Evolutionary conservation across 164 flowering plant genomes (phyloP).

Genomic region (Protea cynaroides): DNA sequence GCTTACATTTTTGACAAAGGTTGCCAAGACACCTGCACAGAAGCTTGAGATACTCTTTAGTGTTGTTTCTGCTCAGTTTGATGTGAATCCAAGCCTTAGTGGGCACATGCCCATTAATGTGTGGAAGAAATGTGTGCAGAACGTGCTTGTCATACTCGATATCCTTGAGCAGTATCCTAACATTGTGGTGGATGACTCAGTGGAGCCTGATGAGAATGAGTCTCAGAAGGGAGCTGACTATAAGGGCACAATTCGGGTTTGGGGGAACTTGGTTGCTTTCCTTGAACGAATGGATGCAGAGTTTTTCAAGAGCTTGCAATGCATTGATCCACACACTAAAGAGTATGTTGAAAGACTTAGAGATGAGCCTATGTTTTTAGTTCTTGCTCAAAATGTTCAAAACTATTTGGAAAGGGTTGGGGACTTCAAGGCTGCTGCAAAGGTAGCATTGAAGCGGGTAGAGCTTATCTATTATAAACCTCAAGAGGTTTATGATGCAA

Average conservation of each 20-base stretch:
- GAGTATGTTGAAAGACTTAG: constrained; percentile 87
- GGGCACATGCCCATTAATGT: constrained; percentile 92
- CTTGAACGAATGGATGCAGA: constrained; percentile 82
- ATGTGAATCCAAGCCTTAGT: constrained; percentile 80
- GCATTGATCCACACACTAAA: constrained; percentile 84
- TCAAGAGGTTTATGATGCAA: constrained; percentile 92
- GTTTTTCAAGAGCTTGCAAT: constrained; percentile 88
- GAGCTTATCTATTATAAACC: constrained; percentile 91
- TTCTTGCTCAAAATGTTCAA: constrained; percentile 86
- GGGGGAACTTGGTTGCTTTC: constrained; percentile 94
- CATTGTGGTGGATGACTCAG: constrained; percentile 75
- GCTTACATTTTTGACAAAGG: constrained; percentile 77
- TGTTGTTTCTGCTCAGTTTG: constrained; percentile 90
- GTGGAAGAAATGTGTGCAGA: constrained; percentile 85
- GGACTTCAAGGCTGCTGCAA: constrained; percentile 74
- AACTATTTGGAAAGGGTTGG: constrained; percentile 59
- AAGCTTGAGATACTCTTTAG: constrained; percentile 90
- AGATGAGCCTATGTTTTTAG: constrained; percentile 78
- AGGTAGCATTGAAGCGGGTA: constrained; percentile 74
- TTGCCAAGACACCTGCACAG: constrained; percentile 96
- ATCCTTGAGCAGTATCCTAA: constrained; percentile 66
- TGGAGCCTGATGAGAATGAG: constrained; percentile 88
- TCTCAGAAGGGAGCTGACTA: constrained; percentile 66
- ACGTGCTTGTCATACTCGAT: constrained; percentile 66
- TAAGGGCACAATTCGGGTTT: constrained; percentile 62